Base-by-base conservation (phyloP, 2,329 filamentous ascomycete species). In the Fusarium nurragi region DNA sequence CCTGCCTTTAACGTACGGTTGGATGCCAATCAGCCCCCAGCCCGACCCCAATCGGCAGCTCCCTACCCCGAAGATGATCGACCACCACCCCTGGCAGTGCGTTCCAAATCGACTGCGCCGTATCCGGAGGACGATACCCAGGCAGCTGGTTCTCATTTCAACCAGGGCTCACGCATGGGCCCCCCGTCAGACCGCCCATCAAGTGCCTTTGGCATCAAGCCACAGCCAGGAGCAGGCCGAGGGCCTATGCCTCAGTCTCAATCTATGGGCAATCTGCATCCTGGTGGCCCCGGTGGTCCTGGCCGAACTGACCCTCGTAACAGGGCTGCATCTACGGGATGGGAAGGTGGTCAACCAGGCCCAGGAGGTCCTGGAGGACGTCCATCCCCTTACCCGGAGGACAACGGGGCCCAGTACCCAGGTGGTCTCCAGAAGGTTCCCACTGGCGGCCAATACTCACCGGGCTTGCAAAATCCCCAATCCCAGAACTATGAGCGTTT, bases 21-120 rank as follows among this genome's bases (percentile, higher is more conserved):
- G 8, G 79, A 84, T 47, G 69, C 75, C 32, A 59, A 60, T 46
- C 67, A 55, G 45, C 71, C 65, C 32, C 67, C 76, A 41, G 70
- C 46, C 25, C 81, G 86, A 30, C 77, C 86, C 16, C 84, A 81
- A 54, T 84, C 88, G 11, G 81, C 84, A 26, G 87, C 88, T 3
- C 90, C 90, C 3, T 93, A 93, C 69, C 90, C 91, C 1, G 83
- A 88, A 39, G 89, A 91, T 65, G 88, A 91, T 65, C 80, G 81
- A 50, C 84, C 87, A 19, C 80, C 83, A 43, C 82, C 80, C n/a
- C 74, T 82, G 40, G 59, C 80, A 18, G 73, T 69, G 46, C 78
- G 83, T 32, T 77, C 83, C 5, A 79, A 79, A 54, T 83, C 84
- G 18, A 72, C 70, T 21, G 87, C 88, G 2, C 90, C 90, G 2